Base-by-base conservation (phyloP, 148 eudicot species). In the Dysphania ambrosioides region DNA sequence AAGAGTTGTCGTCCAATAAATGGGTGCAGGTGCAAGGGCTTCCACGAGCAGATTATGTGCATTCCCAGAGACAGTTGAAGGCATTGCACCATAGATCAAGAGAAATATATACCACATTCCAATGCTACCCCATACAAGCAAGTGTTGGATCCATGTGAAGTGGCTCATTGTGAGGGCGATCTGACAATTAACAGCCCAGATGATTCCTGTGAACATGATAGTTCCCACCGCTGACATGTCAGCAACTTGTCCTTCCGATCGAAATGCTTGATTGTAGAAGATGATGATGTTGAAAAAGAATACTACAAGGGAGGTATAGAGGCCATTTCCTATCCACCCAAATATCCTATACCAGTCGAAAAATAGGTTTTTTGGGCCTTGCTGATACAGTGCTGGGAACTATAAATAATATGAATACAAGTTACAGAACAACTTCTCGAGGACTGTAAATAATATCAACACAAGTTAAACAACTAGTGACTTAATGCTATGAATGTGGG, bases 111-210 rank as follows among this genome's bases (percentile, higher is more conserved):
- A 93, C 98, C 98, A 93, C 68, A 82, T 81, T 59, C 71, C 72
- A 23, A 91, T 77, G 78, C 93, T 89, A 8, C 92, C 93, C 94
- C 98, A 89, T 7, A 93, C 80, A 2, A 93, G 80, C 18, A 88
- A n/a, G 74, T 91, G 98, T 63, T 93, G 98, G 62, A 93, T 89
- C 92, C 92, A 91, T 1, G 98, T 93, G 89, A 91, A 93, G 83
- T 93, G 94, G 82, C 89, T 86, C 94, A 91, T 91, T 0, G 94
- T 91, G 66, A 93, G 88, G 26, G 92, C 89, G 19, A 93, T 93
- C 76, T 93, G 98, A 84, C 83, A 85, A 73, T 93, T 93, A 8
- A 93, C 97, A 0, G 90, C 87, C 97, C 96, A 93, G 27, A 93
- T 86, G 30, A 93, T 69, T 72, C 91, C 85, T 12, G 97, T 89